phyloP scores from a whole-genome alignment of 106 monocot species.

The Narthecium ossifragum region DNA sequence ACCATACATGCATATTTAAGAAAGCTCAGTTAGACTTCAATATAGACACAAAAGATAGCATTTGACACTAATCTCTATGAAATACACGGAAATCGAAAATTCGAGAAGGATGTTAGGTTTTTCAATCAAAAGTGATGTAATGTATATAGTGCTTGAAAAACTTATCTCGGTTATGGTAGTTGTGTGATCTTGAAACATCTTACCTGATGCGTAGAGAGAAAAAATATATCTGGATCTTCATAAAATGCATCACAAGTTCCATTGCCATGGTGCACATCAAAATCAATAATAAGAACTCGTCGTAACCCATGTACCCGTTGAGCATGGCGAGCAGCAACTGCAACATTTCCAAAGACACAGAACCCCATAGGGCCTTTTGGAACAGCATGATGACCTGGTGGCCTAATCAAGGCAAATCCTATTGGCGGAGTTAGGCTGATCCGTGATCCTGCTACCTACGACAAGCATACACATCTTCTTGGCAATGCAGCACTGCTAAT shows the following conservation, averaged over 20 bases:
- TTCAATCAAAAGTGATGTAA: too few relatives aligned
- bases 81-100: too few relatives aligned
- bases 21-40: neutral
- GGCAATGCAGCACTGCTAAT: too few relatives aligned
- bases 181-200: neutral
- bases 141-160: too few relatives aligned
- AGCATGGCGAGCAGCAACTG: constrained; percentile 86
- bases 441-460: constrained; percentile 78
- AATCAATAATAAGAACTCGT: constrained; percentile 88
- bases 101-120: too few relatives aligned
- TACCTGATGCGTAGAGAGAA: constrained; percentile 98
- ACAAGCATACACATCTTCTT: too few relatives aligned
- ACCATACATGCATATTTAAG: too few relatives aligned
- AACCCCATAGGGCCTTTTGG: constrained; percentile 98
- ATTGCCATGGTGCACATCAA: constrained; percentile 98
- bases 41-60: neutral
- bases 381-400: constrained; percentile 97
- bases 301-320: constrained; percentile 70
- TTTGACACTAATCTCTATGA: too few relatives aligned
- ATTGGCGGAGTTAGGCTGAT: constrained; percentile 43
- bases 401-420: constrained; percentile 90
- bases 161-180: neutral
- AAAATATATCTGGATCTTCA: constrained; percentile 96
- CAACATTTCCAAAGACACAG: constrained; percentile 94
- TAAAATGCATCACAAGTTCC: constrained; percentile 99